These are phyloP conservation scores for Acacia acuminata DNA, from an alignment of 306 rosid genomes.

Conservation along the genomic window DNA sequence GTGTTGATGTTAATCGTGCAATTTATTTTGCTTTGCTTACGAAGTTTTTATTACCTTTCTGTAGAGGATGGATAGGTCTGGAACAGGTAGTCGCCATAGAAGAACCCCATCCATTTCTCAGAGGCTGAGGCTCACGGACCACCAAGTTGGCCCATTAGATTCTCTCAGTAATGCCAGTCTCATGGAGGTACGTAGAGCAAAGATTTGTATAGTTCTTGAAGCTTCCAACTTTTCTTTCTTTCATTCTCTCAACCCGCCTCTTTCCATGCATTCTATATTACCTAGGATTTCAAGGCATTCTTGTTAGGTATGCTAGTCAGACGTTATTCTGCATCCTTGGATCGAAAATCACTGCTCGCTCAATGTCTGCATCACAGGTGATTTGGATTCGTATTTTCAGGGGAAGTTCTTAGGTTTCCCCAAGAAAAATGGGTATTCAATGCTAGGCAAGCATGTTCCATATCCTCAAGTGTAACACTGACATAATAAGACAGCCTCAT, in stretches of 20 bases:
- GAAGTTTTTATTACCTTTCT: background rate
- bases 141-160: slow-evolving; percentile 62
- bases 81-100: slow-evolving; percentile 77
- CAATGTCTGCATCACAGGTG: background rate
- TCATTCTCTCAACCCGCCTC: background rate
- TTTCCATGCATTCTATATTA: background rate
- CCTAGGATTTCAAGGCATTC: background rate
- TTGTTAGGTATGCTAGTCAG: background rate
- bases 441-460: background rate
- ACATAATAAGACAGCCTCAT: background rate
- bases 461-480: background rate
- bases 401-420: background rate
- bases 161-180: slow-evolving; percentile 79
- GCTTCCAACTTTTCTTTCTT: background rate
- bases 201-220: background rate
- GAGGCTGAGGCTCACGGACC: slow-evolving; percentile 59
- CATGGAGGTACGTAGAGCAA: slow-evolving; percentile 72
- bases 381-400: background rate
- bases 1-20: background rate
- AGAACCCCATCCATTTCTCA: slow-evolving; percentile 74
- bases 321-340: background rate
- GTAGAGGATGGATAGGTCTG: slow-evolving; percentile 93
- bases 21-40: background rate
- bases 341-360: background rate
- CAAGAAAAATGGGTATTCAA: background rate